Percentiles rank a stretch among this genome's conserved stretches.
Evolutionary conservation across 495 filamentous ascomycete genomes (phyloP).

Genomic region (Hypoxylon crocopeplum): DNA sequence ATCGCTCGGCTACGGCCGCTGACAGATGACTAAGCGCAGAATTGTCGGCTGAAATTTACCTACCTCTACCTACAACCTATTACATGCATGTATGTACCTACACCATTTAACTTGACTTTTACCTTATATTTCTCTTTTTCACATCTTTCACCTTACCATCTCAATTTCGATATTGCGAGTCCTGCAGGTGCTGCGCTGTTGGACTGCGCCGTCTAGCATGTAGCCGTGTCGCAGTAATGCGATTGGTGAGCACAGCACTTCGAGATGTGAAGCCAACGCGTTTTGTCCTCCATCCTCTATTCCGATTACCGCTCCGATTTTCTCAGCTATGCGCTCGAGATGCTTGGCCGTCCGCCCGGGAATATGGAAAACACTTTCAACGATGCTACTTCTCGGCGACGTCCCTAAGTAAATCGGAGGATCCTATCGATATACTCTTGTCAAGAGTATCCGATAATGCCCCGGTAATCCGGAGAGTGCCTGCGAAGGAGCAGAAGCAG

Average conservation of each 20-base stretch:
- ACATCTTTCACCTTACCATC: too few relatives aligned
- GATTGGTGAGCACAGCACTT: slow-evolving; percentile 34
- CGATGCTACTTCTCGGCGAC: slow-evolving; percentile 10
- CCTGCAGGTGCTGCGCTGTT: background rate
- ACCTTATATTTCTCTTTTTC: too few relatives aligned
- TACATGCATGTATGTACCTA: background rate
- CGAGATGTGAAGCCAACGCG: slow-evolving; percentile 40
- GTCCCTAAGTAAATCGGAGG: background rate
- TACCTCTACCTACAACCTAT: background rate
- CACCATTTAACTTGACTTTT: background rate
- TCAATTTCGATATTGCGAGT: too few relatives aligned
- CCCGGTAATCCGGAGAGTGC: background rate
- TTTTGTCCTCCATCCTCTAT: slow-evolving; percentile 24
- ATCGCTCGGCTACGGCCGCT: background rate
- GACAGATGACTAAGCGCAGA: slow-evolving; percentile 37
- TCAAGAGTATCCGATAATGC: slow-evolving; percentile 1
- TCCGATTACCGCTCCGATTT: background rate
- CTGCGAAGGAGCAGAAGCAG: slow-evolving; percentile 8
- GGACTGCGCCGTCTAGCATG: slow-evolving; percentile 21
- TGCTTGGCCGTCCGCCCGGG: background rate
- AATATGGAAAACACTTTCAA: background rate
- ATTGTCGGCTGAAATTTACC: slow-evolving; percentile 28
- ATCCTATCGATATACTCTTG: slow-evolving; percentile 1
- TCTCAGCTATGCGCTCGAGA: slow-evolving; percentile 1
- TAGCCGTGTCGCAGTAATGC: slow-evolving; percentile 39